A percentile compares a stretch with the other conserved stretches of the same genome.
These are phyloP conservation scores for Cadophora sp. DNA, from an alignment of 2,329 filamentous ascomycete species.

Conservation along the genomic window DNA sequence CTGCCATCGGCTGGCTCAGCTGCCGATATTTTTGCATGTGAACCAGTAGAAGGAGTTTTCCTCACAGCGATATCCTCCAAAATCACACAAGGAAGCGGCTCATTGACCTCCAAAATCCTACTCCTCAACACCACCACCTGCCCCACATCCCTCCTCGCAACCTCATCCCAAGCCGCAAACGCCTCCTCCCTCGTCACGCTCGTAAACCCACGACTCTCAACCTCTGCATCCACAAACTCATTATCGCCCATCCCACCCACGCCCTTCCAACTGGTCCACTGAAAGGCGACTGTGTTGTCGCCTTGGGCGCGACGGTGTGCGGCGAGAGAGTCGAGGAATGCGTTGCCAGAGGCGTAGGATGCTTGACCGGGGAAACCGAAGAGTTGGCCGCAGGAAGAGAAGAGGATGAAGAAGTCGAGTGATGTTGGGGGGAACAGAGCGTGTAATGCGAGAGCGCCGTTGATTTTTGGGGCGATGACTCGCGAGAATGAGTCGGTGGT, in stretches of 20 bases:
- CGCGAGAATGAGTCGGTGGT: constrained; percentile 41
- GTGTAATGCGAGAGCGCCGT: constrained; percentile 43
- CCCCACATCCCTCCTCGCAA: constrained; percentile 46
- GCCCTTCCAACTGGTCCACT: constrained; percentile 52
- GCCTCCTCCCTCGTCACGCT: constrained; percentile 50
- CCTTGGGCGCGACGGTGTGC: constrained; percentile 43
- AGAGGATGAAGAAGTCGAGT: constrained; percentile 39
- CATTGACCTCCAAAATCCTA: not conserved
- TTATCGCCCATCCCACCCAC: constrained; percentile 48
- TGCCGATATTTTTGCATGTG: not conserved
- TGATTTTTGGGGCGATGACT: constrained; percentile 45
- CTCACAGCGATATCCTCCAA: constrained; percentile 11
- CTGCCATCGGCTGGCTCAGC: not conserved
- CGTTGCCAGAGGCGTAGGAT: constrained; percentile 54
- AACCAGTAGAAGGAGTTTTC: not conserved
- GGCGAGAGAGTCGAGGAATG: constrained; percentile 46
- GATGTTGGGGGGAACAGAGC: constrained; percentile 37
- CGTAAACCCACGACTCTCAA: constrained; percentile 51
- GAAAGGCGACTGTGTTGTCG: constrained; percentile 50
- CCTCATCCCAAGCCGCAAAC: constrained; percentile 51
- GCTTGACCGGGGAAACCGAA: constrained; percentile 47
- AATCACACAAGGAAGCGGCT: not conserved
- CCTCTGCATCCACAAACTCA: constrained; percentile 49
- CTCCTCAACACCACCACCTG: constrained; percentile 47
- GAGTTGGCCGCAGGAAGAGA: constrained; percentile 41